Conservation (phyloP, 1,139 yeast genomes). For the Diutina catenulata region DNA sequence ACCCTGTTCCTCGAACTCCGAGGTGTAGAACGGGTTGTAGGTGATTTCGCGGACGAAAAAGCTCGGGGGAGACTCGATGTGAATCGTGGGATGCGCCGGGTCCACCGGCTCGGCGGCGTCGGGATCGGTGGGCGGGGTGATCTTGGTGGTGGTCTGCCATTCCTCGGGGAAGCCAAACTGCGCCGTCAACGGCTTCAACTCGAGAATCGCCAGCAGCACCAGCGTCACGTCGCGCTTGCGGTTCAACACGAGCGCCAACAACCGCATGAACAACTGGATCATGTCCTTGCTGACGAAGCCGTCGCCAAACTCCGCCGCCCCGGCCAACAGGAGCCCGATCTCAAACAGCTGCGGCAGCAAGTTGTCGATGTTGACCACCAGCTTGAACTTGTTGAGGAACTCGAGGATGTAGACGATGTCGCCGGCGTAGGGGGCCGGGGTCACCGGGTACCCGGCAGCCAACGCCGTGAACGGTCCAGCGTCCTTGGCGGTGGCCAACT, state of each 20-base stretch:
- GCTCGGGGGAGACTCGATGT: background rate
- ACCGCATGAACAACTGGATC: conserved; percentile 1
- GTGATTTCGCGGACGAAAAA: background rate
- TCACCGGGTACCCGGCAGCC: conserved; percentile 9
- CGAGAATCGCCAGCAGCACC: background rate
- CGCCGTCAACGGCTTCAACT: background rate
- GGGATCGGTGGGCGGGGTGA: background rate
- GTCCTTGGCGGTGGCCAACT: conserved; percentile 12
- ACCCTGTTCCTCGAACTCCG: conserved; percentile 2
- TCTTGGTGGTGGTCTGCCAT: background rate
- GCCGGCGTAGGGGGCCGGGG: conserved; percentile 7
- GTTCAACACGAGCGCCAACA: conserved; percentile 2
- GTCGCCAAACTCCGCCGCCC: background rate
- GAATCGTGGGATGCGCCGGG: background rate
- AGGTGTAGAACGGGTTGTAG: conserved; percentile 1
- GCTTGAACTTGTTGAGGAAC: conserved; percentile 9
- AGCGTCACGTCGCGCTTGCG: background rate
- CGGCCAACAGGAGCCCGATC: conserved; percentile 8
- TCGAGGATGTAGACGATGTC: conserved; percentile 10
- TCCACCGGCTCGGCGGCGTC: background rate
- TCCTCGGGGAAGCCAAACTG: conserved; percentile 2
- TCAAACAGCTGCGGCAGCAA: conserved; percentile 11
- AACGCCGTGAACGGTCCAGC: conserved; percentile 12
- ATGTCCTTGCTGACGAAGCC: background rate
- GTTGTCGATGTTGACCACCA: conserved; percentile 7